Base-by-base conservation (phyloP, 1,284 basidiomycete genomes). In the Sporisorium reilianum region DNA sequence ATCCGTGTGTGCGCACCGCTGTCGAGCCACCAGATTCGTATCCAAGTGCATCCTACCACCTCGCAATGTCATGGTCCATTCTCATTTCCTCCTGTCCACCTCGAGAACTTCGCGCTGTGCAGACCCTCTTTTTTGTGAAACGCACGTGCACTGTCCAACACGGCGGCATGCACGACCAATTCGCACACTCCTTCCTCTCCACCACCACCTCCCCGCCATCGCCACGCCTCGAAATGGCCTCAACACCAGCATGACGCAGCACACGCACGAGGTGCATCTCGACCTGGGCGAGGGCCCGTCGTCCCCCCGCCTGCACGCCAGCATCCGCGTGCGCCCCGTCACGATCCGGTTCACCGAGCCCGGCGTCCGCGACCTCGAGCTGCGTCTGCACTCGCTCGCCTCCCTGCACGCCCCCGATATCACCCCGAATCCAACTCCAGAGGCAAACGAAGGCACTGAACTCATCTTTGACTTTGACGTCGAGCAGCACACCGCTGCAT, bases 311-410 rank as follows among this genome's bases (percentile, higher is more conserved):
- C 34, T 63, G 8, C 55, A 57, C 8, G 61, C 64, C 0, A 11
- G 26, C 26, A 20, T 75, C 10, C 57, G 66, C 10, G 22, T 75
- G 6, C 55, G 68, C n/a, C 73, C 64, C 23, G 32, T 67, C 34
- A 72, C 60, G 20, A 41, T 75, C 26, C 62, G 73, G 11, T 75
- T 75, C 53, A 71, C 73, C 34, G 73, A 75, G 38, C 61, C 73
- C 6, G 73, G 64, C 16, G 55, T 75, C 1, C 46, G 41, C 30
- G 68, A 72, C 26, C 48, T 71, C 7, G 25, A 53, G 1, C 52
- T 76, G 11, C 20, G 36, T 8, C 36, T 72, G 2, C 54, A 58
- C n/a, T 60, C 67, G 1, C 12, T 69, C 45, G 22, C 49, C 6
- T 61, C 42, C 14, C 45, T 67, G 5, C 28, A 11, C 64, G 58